Evolutionary conservation across 1,139 yeast species (phyloP).

Genomic region (Candida sp.): DNA sequence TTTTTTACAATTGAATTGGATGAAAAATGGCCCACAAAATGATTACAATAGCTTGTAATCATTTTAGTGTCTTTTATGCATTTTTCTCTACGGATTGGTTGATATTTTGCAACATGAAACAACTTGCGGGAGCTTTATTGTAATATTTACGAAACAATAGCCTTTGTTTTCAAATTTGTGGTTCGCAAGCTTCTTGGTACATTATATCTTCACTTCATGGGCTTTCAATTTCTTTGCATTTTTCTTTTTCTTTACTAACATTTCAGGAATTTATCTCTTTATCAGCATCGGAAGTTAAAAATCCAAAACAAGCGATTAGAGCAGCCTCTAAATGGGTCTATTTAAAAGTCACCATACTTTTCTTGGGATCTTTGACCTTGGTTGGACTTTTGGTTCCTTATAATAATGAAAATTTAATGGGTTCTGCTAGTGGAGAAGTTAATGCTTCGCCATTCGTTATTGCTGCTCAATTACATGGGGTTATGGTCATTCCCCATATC

Average conservation of each 20-base stretch:
- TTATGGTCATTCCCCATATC: conserved; percentile 29
- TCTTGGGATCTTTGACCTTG: conserved; percentile 25
- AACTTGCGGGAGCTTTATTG: not conserved
- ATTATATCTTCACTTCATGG: no score
- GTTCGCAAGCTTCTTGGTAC: no score
- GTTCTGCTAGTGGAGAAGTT: conserved; percentile 15
- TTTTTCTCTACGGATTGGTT: no score
- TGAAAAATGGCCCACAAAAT: no score
- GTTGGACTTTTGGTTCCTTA: conserved; percentile 31
- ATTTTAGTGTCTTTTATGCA: no score
- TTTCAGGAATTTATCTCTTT: conserved; percentile 26
- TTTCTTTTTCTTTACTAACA: conserved; percentile 6
- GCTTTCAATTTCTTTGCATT: no score
- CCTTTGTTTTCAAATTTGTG: no score
- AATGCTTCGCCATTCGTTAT: conserved; percentile 40
- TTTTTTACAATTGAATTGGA: no score
- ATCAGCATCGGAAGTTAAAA: conserved; percentile 32
- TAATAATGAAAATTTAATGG: conserved; percentile 16
- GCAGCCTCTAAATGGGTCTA: conserved; percentile 34
- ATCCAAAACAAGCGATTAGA: conserved; percentile 30
- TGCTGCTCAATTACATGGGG: conserved; percentile 30
- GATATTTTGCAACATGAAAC: not conserved
- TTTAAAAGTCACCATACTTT: conserved; percentile 30
- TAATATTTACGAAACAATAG: no score
- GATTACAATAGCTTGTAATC: no score